phyloP scores from a whole-genome alignment of 805 yeast species.

The Kazachstania martiniae region DNA sequence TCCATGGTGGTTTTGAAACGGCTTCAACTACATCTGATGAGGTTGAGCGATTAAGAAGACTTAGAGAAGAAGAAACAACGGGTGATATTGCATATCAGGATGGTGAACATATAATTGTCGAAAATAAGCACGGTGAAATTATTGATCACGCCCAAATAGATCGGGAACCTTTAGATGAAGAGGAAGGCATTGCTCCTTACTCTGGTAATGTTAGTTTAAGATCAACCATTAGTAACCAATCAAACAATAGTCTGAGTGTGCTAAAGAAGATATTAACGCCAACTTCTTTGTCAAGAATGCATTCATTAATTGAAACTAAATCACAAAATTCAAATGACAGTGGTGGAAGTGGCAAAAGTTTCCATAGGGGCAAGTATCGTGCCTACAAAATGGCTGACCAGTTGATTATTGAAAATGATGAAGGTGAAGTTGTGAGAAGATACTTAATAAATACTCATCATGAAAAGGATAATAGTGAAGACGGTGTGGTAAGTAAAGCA shows the following conservation, averaged over 20 bases:
- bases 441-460: constrained; percentile 59
- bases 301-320: constrained; percentile 10
- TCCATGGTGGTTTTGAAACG: constrained; percentile 1
- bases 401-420: constrained; percentile 77
- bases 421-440: constrained; percentile 83
- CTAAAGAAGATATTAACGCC: constrained; percentile 17
- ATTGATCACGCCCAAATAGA: constrained; percentile 41
- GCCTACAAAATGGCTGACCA: constrained; percentile 76
- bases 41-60: constrained; percentile 14
- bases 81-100: constrained; percentile 47
- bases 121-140: constrained; percentile 77
- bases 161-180: constrained; percentile 17
- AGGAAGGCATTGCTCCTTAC: constrained; percentile 4
- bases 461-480: constrained; percentile 2
- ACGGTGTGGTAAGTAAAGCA: constrained; percentile 34
- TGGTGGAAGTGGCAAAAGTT: not conserved
- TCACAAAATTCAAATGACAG: not conserved
- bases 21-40: constrained; percentile 6
- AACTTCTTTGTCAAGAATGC: constrained; percentile 10
- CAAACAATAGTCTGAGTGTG: constrained; percentile 27
- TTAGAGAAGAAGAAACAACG: constrained; percentile 20
- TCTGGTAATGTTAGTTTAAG: constrained; percentile 2
- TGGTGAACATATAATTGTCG: constrained; percentile 61
- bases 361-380: constrained; percentile 26
- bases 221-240: constrained; percentile 8